These are phyloP conservation scores for Quercus phellos DNA, from an alignment of 331 rosid genomes.

Conservation along the genomic window DNA sequence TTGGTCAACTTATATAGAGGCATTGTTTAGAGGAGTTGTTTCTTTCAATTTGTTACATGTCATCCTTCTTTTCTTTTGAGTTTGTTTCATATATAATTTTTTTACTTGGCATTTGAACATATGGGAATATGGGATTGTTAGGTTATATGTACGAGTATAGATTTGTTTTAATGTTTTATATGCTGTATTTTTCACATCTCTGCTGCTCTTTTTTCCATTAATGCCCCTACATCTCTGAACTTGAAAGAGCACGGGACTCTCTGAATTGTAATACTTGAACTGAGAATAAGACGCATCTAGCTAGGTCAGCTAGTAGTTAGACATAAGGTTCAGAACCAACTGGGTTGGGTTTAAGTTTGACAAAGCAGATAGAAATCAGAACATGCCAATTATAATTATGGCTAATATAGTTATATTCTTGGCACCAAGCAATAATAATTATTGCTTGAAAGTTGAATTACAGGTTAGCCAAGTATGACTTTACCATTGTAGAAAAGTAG, in stretches of 20 bases:
- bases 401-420: too few relatives aligned
- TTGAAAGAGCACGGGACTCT: background rate
- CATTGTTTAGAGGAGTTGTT: background rate
- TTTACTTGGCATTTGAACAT: background rate
- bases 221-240: background rate
- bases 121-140: background rate
- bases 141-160: background rate
- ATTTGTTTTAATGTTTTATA: background rate
- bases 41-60: background rate
- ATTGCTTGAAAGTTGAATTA: too few relatives aligned
- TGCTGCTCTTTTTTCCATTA: background rate
- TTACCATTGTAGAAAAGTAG: too few relatives aligned
- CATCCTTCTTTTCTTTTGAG: background rate
- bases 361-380: too few relatives aligned
- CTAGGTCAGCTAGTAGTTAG: too few relatives aligned
- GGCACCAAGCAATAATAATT: too few relatives aligned
- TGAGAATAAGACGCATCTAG: too few relatives aligned
- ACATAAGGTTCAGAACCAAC: too few relatives aligned
- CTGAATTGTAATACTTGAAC: too few relatives aligned
- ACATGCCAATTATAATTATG: too few relatives aligned
- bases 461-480: too few relatives aligned
- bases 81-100: background rate
- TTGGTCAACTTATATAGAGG: background rate
- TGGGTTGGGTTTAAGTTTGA: too few relatives aligned
- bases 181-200: background rate